These are phyloP conservation scores for Talaromyces sp. DNA, from an alignment of 2,329 filamentous ascomycete species.

Conservation along the genomic window DNA sequence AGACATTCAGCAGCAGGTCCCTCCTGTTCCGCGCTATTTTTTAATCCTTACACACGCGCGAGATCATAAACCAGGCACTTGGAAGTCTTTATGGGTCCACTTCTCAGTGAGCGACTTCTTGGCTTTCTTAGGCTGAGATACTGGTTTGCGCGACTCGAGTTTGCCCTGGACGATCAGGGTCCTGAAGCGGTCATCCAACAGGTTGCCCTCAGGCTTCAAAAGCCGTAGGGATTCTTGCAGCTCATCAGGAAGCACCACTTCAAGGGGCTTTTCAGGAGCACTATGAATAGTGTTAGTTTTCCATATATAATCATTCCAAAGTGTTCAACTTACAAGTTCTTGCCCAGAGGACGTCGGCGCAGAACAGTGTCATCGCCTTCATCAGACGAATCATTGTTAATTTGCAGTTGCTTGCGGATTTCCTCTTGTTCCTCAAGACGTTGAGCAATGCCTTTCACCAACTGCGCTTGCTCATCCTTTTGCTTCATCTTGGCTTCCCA, in stretches of 20 bases:
- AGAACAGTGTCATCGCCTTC: conserved; percentile 62
- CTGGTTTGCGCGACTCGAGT: conserved; percentile 73
- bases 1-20: not conserved
- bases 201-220: conserved; percentile 91
- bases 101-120: conserved; percentile 85
- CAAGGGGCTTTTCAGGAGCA: conserved; percentile 68
- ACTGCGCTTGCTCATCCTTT: conserved; percentile 65
- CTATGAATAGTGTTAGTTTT: conserved; percentile 23
- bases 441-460: conserved; percentile 65
- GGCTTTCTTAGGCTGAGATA: conserved; percentile 76
- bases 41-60: not conserved
- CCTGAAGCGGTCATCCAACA: conserved; percentile 86
- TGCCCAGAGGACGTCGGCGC: conserved; percentile 67
- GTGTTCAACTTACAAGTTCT: conserved; percentile 40
- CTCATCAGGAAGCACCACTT: conserved; percentile 79
- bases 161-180: conserved; percentile 85
- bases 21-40: not conserved
- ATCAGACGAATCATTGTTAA: conserved; percentile 34
- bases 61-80: conserved; percentile 38
- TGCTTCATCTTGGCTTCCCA: conserved; percentile 72
- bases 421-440: conserved; percentile 46
- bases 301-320: not conserved
- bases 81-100: conserved; percentile 96
- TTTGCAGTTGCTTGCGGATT: conserved; percentile 34
- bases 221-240: conserved; percentile 74